Evolutionary conservation across 2,329 filamentous ascomycete species (phyloP), one percentile per base, ranked within the genome.

Genomic region (Aureobasidium melanogenum): DNA sequence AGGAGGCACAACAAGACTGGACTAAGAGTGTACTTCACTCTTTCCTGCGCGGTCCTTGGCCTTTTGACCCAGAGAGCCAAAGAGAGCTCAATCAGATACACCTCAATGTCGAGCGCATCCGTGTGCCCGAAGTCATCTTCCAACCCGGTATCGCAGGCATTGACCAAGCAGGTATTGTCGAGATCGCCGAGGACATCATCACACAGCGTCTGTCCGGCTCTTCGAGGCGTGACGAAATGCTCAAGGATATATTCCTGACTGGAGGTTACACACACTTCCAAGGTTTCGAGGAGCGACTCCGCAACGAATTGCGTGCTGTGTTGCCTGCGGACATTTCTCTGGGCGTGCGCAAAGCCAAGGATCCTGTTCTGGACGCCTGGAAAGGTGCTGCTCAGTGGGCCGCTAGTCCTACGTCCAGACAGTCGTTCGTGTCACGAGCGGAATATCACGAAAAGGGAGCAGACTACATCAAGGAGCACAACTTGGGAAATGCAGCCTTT

Each of bases 21-120:
- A 95, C 88, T 15, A 96, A 94, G 74, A 90, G 86, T 50, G 80
- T 97, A 52, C 78, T 97, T 19, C 94, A 99, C 74, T 89, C 91
- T 8, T 99, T 97, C 75, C 78, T 89, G 39, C 88, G 91, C 59
- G 94, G 94, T 0, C 90, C 92, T 0, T 88, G 91, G 67, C 89
- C 93, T 0, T 96, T 91, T 66, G 88, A 97, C 67, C 77, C 86
- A 0, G 85, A 91, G 61, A 89, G 86, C 62, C 88, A 94, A 67
- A 84, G 86, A 19, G 84, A 99, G 76, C 84, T 85, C 19, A 86
- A 91, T 73, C 93, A 97, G 75, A 79, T 99, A 56, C 94, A 99
- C 73, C 84, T 99, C 65, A 99, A 99, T 73, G 91, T 99, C 59
- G 92, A 97, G 79, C 87, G 93, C 61, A 96, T 97, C 73, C 88